Conservation (phyloP, 768 basidiomycete genomes). For the Clathrus columnatus region DNA sequence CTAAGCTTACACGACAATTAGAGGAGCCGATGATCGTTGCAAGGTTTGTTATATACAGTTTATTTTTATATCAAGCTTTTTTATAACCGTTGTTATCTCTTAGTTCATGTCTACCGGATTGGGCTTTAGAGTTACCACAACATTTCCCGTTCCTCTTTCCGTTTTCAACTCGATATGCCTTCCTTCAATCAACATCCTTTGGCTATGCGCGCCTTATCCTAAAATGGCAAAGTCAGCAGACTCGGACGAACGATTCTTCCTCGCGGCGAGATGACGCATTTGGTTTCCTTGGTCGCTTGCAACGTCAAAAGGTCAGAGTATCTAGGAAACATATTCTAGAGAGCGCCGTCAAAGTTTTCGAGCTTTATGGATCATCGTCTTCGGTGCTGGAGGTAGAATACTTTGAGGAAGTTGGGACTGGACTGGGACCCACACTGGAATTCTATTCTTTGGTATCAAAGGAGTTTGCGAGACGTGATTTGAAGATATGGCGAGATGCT, state of each 20-base stretch:
- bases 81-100: constrained; percentile 4
- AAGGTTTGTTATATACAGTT: constrained; percentile 43
- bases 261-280: constrained; percentile 85
- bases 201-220: constrained; percentile 93
- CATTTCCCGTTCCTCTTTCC: constrained; percentile 99
- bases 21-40: constrained; percentile 99
- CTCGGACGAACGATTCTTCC: constrained; percentile 59
- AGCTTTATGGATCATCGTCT: constrained; percentile 90
- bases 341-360: constrained; percentile 93
- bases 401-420: constrained; percentile 98
- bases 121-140: constrained; percentile 92
- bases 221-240: constrained; percentile 89
- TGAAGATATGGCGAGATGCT: constrained; percentile 89
- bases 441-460: constrained; percentile 97
- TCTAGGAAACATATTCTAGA: constrained; percentile 92
- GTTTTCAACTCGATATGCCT: constrained; percentile 94
- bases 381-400: constrained; percentile 97
- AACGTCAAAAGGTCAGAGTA: constrained; percentile 94
- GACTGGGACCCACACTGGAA: constrained; percentile 93
- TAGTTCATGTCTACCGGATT: constrained; percentile 93
- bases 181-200: constrained; percentile 95
- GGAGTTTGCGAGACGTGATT: constrained; percentile 82
- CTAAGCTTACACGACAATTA: constrained; percentile 92
- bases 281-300: constrained; percentile 84
- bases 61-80: not conserved